phyloP scores from a whole-genome alignment of 192 early-diverging fungal genomes.

The Pilobolus umbonatus region DNA sequence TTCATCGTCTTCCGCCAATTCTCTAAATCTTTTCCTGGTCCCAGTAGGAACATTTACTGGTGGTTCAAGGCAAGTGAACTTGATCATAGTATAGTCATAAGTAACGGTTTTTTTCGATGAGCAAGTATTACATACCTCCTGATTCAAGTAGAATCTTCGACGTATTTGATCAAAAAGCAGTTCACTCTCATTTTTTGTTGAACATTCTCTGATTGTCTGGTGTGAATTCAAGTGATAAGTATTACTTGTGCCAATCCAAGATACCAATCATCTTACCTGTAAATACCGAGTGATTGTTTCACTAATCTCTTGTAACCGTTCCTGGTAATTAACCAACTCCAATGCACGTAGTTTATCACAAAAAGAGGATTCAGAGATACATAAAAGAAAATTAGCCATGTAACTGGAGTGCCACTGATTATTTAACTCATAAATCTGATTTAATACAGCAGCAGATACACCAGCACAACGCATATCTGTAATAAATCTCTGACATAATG shows the following conservation, averaged over 20 bases:
- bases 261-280: neutral
- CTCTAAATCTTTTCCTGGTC: no score
- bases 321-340: conserved; percentile 43
- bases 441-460: conserved; percentile 24
- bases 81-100: neutral
- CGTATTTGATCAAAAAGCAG: conserved; percentile 66
- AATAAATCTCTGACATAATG: neutral
- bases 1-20: conserved; percentile 36
- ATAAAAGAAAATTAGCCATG: conserved; percentile 61
- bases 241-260: no score
- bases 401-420: conserved; percentile 47
- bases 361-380: conserved; percentile 59
- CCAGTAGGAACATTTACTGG: no score
- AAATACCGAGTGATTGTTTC: neutral
- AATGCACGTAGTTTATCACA: conserved; percentile 67
- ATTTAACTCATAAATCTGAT: conserved; percentile 55
- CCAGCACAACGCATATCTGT: neutral
- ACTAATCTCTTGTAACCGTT: conserved; percentile 36
- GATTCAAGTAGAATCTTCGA: conserved; percentile 67
- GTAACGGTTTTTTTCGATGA: neutral
- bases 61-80: neutral
- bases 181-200: conserved; percentile 62
- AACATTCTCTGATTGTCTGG: conserved; percentile 70
- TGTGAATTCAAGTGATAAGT: no score
- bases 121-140: conserved; percentile 50